These are phyloP conservation scores for Cytospora chrysosperma DNA, from an alignment of 2,329 filamentous ascomycete genomes.

Conservation along the genomic window DNA sequence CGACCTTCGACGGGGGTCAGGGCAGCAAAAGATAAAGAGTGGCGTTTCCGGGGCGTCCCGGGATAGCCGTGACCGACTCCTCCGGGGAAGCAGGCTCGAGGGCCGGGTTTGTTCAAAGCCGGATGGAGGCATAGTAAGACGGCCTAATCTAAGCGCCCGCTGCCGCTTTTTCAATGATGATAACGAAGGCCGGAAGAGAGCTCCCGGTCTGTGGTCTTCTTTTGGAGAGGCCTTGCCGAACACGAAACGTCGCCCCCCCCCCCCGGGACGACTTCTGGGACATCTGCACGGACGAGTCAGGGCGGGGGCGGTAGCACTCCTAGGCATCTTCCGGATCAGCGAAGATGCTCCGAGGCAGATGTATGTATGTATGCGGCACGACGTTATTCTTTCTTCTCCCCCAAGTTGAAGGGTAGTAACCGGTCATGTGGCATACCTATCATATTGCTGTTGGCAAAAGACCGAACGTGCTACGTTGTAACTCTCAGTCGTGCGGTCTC, in stretches of 20 bases:
- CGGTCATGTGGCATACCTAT: not conserved
- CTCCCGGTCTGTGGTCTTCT: not conserved
- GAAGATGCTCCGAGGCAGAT: constrained; percentile 2
- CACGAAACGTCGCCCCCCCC: constrained; percentile 7
- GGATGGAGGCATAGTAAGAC: not conserved
- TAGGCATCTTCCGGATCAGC: constrained; percentile 11
- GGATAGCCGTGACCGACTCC: not conserved
- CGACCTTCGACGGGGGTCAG: not conserved
- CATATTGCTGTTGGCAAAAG: not conserved
- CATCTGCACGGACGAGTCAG: constrained; percentile 23
- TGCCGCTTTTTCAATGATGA: not conserved
- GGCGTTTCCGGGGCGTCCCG: not conserved
- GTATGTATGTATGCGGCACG: not conserved
- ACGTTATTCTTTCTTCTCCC: not conserved
- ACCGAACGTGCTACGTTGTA: not conserved
- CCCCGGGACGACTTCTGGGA: not conserved
- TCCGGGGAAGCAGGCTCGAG: not conserved
- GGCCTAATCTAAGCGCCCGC: not conserved
- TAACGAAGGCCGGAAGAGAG: not conserved
- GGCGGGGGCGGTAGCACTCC: constrained; percentile 12
- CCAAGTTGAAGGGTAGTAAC: not conserved
- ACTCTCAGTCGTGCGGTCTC: not conserved
- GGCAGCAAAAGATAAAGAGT: not conserved
- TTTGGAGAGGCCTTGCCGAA: not conserved
- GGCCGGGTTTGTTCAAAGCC: not conserved